Conservation (phyloP, 2,329 filamentous ascomycete species). For the Pyricularia pennisetigena region DNA sequence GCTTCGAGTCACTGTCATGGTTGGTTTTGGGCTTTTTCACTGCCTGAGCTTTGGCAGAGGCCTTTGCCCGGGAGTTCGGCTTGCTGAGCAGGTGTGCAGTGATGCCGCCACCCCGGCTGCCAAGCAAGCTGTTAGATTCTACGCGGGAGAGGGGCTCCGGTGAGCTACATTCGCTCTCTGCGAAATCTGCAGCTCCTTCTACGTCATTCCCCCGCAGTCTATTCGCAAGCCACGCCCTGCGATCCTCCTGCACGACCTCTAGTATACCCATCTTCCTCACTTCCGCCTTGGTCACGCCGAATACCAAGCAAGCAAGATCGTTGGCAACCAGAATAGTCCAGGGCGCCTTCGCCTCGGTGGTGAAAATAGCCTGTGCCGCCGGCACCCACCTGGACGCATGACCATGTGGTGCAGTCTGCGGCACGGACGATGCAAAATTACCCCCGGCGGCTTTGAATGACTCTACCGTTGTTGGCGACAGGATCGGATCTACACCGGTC, state of each 20-base stretch:
- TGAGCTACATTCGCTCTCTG: slow-evolving; percentile 20
- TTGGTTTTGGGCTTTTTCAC: slow-evolving; percentile 55
- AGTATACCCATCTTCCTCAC: slow-evolving; percentile 91
- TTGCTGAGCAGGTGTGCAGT: slow-evolving; percentile 85
- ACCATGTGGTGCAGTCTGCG: slow-evolving; percentile 42
- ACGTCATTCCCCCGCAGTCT: slow-evolving; percentile 61
- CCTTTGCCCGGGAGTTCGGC: slow-evolving; percentile 50
- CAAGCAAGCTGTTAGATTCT: slow-evolving; percentile 46
- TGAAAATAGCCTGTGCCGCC: slow-evolving; percentile 92
- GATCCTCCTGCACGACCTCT: slow-evolving; percentile 86
- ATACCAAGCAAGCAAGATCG: slow-evolving; percentile 92
- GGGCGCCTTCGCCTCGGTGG: slow-evolving; percentile 79
- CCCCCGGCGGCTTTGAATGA: slow-evolving; percentile 25
- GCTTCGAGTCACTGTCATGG: slow-evolving; percentile 44
- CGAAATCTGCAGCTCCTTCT: slow-evolving; percentile 30
- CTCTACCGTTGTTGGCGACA: slow-evolving; percentile 34
- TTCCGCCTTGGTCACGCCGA: slow-evolving; percentile 95
- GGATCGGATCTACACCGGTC: slow-evolving; percentile 27
- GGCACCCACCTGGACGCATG: slow-evolving; percentile 87
- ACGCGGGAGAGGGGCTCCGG: slow-evolving; percentile 24
- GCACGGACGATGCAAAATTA: slow-evolving; percentile 43
- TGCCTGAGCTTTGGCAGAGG: slow-evolving; percentile 19
- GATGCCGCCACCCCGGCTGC: slow-evolving; percentile 63
- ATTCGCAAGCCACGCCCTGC: slow-evolving; percentile 78
- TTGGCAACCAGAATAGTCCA: slow-evolving; percentile 97